Base-by-base conservation (phyloP, 306 rosid species). In the Datisca glomerata region DNA sequence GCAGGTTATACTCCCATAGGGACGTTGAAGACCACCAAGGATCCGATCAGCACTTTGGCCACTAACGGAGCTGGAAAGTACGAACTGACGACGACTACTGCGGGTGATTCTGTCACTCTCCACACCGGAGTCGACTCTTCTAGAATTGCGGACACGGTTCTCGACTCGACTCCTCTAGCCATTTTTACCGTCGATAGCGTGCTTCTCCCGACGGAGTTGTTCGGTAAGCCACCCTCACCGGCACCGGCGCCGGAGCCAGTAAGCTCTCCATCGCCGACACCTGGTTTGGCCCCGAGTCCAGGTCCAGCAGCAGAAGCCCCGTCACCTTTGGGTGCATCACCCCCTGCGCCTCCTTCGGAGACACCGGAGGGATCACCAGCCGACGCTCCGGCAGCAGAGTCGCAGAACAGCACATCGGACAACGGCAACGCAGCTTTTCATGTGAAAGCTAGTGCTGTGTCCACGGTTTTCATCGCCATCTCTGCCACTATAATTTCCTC, bases 81-180 rank as follows among this genome's bases (percentile, higher is more conserved):
- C 68, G 81, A 72, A 4, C 27, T 80, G 7, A 60, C 81, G 0
- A 67, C 63, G 3, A 44, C 91, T 3, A 23, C 41, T 1, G 67
- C 70, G 35, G 98, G 98, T 0, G 98, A 84, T 18, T 39, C 71
- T 0, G 74, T 89, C 5, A 84, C 93, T 1, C 75, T 89, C 8
- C 98, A 77, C 56, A 80, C 95, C 21, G 98, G 98, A 2, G 79
- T 84, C 4, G 81, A 8, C 51, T 41, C 81, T 0, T 89, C 98
- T 4, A 70, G 98, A 36, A 6, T 89, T 19, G 86, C 98, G 0
- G 73, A 73, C 25, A 80, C 93, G 0, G 71, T 89, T 2, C 38
- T 84, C 41, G 98, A 89, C 38, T 22, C 95, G 1, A 53, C 93
- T 24, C 98, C 95, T 1, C 20, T 89, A 12, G 48, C 70, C 0